Base-by-base conservation (phyloP, 1,284 basidiomycete species). In the Paramarasmius palmivorus region DNA sequence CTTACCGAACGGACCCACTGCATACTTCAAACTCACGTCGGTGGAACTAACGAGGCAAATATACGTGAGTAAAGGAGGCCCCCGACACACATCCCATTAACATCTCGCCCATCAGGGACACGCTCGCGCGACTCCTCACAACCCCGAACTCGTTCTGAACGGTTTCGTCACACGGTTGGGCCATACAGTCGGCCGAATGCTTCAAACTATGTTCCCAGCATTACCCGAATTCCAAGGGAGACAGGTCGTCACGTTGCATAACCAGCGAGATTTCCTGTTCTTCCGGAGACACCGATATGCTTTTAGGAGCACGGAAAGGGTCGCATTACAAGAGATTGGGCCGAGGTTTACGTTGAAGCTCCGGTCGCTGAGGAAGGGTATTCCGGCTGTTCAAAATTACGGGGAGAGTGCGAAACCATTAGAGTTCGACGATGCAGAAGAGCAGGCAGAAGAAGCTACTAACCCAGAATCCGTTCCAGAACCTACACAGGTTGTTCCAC, bases 191-290 rank as follows among this genome's bases (percentile, higher is more conserved):
- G 97, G 97, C 8, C 83, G 92, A 29, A 88, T 99, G 76, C 94
- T 99, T 70, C 96, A 98, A 63, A 92, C 92, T 1, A 81, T 96
- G 20, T 99, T 99, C 75, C 97, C 97, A 14, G 91, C 92, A 14
- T 79, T 98, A 59, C 95, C 96, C 0, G 92, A 97, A 70, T 95
- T 98, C 65, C 92, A 96, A 69, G 97, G 97, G 17, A 81, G 97
- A 39, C 97, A 99, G 72, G 95, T 98, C 14, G 95, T 98, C 3
- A 98, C 96, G 1, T 78, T 98, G 25, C 97, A 99, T 70, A 98
- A 98, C 65, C 95, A 98, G 69, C 84, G 97, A 52, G 97, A 99
- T 73, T 99, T 98, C 70, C 74, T 99, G 55, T 99, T 99, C 76
- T 98, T 99, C 79, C 78, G 97, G 55, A 78, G 97, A 59, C 95